phyloP scores from a whole-genome alignment of 495 filamentous ascomycete species.

The Aspergillus sclerotiicarbonarius region DNA sequence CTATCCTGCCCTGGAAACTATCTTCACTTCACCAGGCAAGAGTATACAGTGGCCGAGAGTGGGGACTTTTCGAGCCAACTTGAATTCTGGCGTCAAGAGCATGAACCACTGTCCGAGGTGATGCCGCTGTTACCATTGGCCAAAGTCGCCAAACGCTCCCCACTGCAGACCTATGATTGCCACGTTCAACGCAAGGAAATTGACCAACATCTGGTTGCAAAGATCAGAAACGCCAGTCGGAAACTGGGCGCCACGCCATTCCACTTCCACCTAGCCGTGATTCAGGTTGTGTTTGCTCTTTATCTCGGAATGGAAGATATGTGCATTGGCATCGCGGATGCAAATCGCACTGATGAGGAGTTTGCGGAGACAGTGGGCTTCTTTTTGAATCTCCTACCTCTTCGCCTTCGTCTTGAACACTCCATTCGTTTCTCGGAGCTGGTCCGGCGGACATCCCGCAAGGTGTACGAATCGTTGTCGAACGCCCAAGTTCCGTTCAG shows the following conservation, averaged over 20 bases:
- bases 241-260: slow-evolving; percentile 32
- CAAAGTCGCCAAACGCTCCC: background rate
- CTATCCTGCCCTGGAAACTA: too few species aligned
- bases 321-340: slow-evolving; percentile 46
- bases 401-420: slow-evolving; percentile 16
- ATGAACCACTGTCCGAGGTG: too few species aligned
- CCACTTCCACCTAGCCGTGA: slow-evolving; percentile 43
- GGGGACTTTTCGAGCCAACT: too few species aligned
- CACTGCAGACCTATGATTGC: slow-evolving; percentile 4
- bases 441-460: background rate
- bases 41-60: too few species aligned
- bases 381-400: slow-evolving; percentile 48
- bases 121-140: slow-evolving; percentile 37
- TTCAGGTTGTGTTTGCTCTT: slow-evolving; percentile 29
- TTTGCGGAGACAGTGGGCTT: slow-evolving; percentile 37
- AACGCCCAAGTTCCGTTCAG: background rate
- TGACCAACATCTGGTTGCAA: slow-evolving; percentile 8
- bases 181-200: slow-evolving; percentile 15
- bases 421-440: background rate
- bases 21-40: too few species aligned
- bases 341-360: slow-evolving; percentile 32
- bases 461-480: background rate
- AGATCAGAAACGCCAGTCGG: slow-evolving; percentile 21
- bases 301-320: slow-evolving; percentile 29
- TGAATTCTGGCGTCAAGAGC: too few species aligned